Conservation (phyloP, 371 early-diverging fungal genomes). For the Lichtheimia corymbifera region DNA sequence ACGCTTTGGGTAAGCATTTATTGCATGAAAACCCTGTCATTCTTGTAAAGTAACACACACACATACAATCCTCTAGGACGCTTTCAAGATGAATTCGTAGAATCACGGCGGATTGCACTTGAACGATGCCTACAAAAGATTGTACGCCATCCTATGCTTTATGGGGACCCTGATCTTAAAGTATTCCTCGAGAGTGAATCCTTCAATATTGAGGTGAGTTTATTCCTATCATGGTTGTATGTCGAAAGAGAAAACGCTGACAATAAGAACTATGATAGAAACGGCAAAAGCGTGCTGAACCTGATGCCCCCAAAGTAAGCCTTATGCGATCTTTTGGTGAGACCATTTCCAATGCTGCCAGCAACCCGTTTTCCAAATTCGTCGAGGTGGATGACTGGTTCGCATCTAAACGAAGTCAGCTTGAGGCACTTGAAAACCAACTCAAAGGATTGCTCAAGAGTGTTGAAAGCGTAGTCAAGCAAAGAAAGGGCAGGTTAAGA, state of each 20-base stretch:
- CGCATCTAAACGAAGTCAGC: constrained; percentile 72
- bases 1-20: constrained; percentile 65
- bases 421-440: constrained; percentile 85
- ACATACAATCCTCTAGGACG: constrained; percentile 58
- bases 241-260: background rate
- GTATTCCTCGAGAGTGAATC: constrained; percentile 89
- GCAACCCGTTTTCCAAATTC: constrained; percentile 47
- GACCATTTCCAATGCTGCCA: constrained; percentile 44
- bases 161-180: constrained; percentile 81
- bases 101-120: constrained; percentile 80
- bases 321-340: constrained; percentile 50
- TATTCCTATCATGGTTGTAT: background rate
- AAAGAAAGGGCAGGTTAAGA: constrained; percentile 63
- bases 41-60: background rate
- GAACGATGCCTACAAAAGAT: constrained; percentile 84
- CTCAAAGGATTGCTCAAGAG: constrained; percentile 81
- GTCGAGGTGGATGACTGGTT: constrained; percentile 71
- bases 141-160: constrained; percentile 81
- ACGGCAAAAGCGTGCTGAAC: constrained; percentile 50
- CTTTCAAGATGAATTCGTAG: constrained; percentile 95
- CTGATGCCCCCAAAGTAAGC: constrained; percentile 39
- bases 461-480: constrained; percentile 78
- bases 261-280: constrained; percentile 20
- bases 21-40: too few relatives aligned
- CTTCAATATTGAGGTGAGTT: constrained; percentile 67